phyloP scores from a whole-genome alignment of 495 filamentous ascomycete genomes.

The Penicillium goetzii region DNA sequence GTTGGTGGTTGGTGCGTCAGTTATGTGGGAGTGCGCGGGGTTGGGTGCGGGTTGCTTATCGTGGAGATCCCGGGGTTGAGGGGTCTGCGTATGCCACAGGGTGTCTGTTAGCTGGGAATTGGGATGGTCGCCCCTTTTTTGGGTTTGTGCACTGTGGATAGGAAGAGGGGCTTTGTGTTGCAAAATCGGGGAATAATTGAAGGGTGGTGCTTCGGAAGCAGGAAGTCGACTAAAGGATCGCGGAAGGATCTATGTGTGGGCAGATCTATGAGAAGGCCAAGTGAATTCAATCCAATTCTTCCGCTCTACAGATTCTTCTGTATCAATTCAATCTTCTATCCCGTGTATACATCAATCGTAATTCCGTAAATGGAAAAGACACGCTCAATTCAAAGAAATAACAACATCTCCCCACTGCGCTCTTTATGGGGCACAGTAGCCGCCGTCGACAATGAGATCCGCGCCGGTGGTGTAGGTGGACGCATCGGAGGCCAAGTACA shows the following conservation, averaged over 20 bases:
- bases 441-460: conserved; percentile 74
- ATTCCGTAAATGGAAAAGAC: not conserved
- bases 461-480: conserved; percentile 80
- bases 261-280: not conserved
- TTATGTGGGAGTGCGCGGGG: not conserved
- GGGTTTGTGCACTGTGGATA: not conserved
- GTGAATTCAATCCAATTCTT: not conserved
- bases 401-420: not conserved
- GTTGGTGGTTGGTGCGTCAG: not conserved
- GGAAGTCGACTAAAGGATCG: not conserved
- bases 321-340: conserved; percentile 1
- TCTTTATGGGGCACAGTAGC: conserved; percentile 45
- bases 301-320: not conserved
- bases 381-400: not conserved
- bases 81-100: not conserved
- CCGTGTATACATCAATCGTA: not conserved
- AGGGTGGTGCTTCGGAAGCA: not conserved
- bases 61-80: not conserved
- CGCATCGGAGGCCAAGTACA: conserved; percentile 87
- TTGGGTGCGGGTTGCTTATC: not conserved
- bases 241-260: not conserved
- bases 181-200: not conserved
- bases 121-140: not conserved
- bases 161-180: too few relatives aligned
- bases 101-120: conserved; percentile 1